Evolutionary conservation across 2,329 filamentous ascomycete species (phyloP).

Genomic region (Botryotinia convoluta): DNA sequence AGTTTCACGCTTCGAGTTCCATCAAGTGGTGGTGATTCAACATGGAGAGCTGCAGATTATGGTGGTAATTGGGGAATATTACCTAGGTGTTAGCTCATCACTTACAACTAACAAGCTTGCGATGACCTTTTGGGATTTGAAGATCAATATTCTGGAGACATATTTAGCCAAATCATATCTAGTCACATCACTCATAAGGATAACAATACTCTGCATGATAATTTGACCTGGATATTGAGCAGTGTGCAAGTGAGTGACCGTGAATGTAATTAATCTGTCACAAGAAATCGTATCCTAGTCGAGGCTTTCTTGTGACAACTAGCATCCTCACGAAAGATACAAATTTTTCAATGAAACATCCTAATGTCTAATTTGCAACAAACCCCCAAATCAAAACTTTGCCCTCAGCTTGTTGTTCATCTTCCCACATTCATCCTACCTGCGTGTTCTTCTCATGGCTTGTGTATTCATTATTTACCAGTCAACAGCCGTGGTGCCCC

Average conservation of each 20-base stretch:
- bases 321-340: too few relatives aligned
- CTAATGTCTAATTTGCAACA: too few relatives aligned
- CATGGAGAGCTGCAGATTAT: neutral
- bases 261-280: neutral
- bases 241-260: neutral
- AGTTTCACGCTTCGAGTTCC: neutral
- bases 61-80: neutral
- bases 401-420: too few relatives aligned
- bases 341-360: too few relatives aligned
- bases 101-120: neutral
- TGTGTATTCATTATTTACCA: too few relatives aligned
- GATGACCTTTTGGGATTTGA: neutral
- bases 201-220: neutral
- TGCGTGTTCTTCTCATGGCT: too few relatives aligned
- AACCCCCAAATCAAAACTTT: too few relatives aligned
- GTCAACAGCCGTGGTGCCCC: too few relatives aligned
- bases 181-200: neutral
- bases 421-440: too few relatives aligned
- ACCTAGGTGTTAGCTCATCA: neutral
- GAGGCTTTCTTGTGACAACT: too few relatives aligned
- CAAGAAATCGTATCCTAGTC: too few relatives aligned
- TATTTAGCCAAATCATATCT: too few relatives aligned
- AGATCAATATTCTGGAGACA: neutral
- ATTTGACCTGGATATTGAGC: neutral
- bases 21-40: neutral